phyloP scores from a whole-genome alignment of 1,284 basidiomycete genomes.

The Ustilago esculenta region DNA sequence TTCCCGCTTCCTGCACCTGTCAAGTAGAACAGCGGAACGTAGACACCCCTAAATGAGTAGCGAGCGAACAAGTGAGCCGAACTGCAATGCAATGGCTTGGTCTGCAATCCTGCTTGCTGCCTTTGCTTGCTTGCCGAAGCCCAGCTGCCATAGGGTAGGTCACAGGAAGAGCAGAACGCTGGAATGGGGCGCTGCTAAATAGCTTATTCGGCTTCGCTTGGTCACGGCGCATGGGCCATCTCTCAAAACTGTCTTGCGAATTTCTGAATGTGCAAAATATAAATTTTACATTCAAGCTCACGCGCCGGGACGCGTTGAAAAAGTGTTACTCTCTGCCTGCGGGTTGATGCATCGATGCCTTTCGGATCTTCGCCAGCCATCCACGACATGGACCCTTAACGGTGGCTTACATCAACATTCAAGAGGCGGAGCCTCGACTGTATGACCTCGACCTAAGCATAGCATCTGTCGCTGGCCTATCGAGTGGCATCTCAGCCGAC shows the following conservation, averaged over 20 bases:
- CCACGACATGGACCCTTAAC: too few species aligned
- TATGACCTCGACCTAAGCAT: slow-evolving; percentile 3
- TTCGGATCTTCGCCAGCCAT: too few species aligned
- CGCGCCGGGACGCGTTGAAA: slow-evolving; percentile 7
- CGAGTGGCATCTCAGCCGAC: slow-evolving; percentile 2
- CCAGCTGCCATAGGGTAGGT: too few species aligned
- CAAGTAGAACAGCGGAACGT: not conserved
- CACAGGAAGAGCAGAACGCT: too few species aligned
- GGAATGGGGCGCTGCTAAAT: too few species aligned
- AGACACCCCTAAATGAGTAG: too few species aligned
- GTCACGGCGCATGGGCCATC: slow-evolving; percentile 9
- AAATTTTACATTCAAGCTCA: not conserved
- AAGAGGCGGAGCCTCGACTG: not conserved
- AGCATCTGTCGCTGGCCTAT: slow-evolving; percentile 20
- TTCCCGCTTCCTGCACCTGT: not conserved
- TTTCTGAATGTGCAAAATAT: not conserved
- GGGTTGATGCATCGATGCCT: too few species aligned
- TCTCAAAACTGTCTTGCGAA: too few species aligned
- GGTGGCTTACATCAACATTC: not conserved
- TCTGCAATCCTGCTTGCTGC: too few species aligned
- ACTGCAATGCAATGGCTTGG: too few species aligned
- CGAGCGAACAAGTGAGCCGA: not conserved
- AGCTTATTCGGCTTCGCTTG: too few species aligned
- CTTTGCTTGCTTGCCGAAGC: too few species aligned
- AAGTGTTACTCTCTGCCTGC: slow-evolving; percentile 21